phyloP scores from a whole-genome alignment of 129 eudicot genomes.

The Lactuca sativa region DNA sequence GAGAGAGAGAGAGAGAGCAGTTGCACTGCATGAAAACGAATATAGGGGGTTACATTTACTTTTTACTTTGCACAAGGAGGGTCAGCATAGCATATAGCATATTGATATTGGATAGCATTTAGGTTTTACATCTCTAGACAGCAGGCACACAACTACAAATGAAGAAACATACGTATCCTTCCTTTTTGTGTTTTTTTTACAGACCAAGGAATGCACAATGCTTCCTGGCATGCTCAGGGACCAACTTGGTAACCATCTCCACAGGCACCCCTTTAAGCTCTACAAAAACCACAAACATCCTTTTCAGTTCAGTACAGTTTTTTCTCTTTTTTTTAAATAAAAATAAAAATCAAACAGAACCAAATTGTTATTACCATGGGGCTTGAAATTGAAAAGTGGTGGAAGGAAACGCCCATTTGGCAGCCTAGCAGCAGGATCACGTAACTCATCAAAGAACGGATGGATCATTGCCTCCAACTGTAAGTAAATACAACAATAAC shows the following conservation, averaged over 20 bases:
- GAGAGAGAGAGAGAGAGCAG: slow-evolving; percentile 5
- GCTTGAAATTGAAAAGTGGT: slow-evolving; percentile 82
- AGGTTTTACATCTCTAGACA: slow-evolving; percentile 28
- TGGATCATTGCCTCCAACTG: slow-evolving; percentile 80
- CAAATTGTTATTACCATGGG: slow-evolving; percentile 51
- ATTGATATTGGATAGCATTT: slow-evolving; percentile 25
- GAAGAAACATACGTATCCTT: slow-evolving; percentile 25
- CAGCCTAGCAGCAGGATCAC: slow-evolving; percentile 78
- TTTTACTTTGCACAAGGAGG: slow-evolving; percentile 23
- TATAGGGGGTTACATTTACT: slow-evolving; percentile 24
- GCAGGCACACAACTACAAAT: slow-evolving; percentile 33
- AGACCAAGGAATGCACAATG: slow-evolving; percentile 66
- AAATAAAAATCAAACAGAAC: too few species aligned
- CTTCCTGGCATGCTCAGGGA: slow-evolving; percentile 80
- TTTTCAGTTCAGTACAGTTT: neutral
- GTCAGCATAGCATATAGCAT: neutral
- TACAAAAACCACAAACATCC: slow-evolving; percentile 27
- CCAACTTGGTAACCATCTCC: slow-evolving; percentile 57
- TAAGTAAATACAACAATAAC: neutral
- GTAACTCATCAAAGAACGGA: slow-evolving; percentile 86
- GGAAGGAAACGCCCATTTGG: slow-evolving; percentile 88
- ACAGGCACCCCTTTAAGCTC: slow-evolving; percentile 70
- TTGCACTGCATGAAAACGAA: slow-evolving; percentile 10
- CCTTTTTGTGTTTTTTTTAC: slow-evolving; percentile 29
- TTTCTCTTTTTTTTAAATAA: too few species aligned